Conservation (phyloP, 2,329 filamentous ascomycete species). For the Pseudogymnoascus sp. region DNA sequence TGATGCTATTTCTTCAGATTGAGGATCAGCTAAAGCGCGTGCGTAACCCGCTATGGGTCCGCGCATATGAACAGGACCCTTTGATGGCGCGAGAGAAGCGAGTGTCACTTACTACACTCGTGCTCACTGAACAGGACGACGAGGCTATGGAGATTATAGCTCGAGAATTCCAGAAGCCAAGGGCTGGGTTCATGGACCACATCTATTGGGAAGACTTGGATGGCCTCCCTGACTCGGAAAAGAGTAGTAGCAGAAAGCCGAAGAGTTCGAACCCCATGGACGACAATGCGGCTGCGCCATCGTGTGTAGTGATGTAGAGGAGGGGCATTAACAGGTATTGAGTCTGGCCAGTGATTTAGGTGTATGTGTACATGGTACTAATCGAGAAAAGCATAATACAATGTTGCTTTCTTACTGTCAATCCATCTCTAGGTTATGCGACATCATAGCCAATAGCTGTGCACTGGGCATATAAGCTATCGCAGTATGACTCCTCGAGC, state of each 20-base stretch:
- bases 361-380: neutral
- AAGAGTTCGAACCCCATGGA: neutral
- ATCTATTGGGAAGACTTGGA: slow-evolving; percentile 31
- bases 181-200: slow-evolving; percentile 24
- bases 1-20: slow-evolving; percentile 24
- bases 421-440: neutral
- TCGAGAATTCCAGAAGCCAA: slow-evolving; percentile 23
- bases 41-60: slow-evolving; percentile 26
- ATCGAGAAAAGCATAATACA: neutral
- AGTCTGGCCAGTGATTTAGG: neutral
- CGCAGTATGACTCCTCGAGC: neutral
- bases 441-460: neutral
- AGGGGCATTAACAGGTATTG: neutral
- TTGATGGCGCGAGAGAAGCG: slow-evolving; percentile 22
- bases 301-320: neutral
- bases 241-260: neutral
- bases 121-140: slow-evolving; percentile 24
- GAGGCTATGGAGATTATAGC: slow-evolving; percentile 30
- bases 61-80: slow-evolving; percentile 25
- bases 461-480: neutral
- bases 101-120: slow-evolving; percentile 20
- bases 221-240: neutral
- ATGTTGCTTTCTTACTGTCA: neutral
- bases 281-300: neutral
- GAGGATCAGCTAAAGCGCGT: slow-evolving; percentile 24